Base-by-base conservation (phyloP, 805 yeast genomes). In the Cyberlindnera americana region DNA sequence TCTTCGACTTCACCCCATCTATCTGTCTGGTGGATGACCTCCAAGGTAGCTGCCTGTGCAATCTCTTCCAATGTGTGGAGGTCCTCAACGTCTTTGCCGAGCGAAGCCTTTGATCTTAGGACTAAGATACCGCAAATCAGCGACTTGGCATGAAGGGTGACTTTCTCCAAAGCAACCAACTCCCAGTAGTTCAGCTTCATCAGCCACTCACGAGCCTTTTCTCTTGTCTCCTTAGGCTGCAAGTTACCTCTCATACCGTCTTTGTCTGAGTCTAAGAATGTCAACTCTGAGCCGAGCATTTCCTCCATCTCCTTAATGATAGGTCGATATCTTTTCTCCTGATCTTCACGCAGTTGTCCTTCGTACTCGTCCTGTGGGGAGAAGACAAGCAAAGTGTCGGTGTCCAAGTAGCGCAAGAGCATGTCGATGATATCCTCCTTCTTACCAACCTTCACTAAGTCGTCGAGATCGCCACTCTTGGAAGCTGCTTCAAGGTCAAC, bases 1-100 rank as follows among this genome's bases (percentile, higher is more conserved):
- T 93, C 99, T 65, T 93, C 98, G 18, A 91, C 98, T 62, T 91
- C 97, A 23, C 99, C 99, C 99, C 99, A 93, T 56, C 81, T 75
- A 17, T 78, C 79, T 25, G 95, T 85, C 64, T 93, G 99, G 62
- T 76, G 77, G 24, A 82, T 78, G 12, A 81, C 81, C 57, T 93
- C 99, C 53, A 93, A 68, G 41, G 83, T 81, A 9, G 89, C 89
- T 42, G 83, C 75, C 53, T 77, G 77, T 2, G 90, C 83, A 28
- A 91, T 72, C 46, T 87, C 85, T 38, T 83, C 89, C 14, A 85
- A 64, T 3, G 77, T 48, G 38, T 65, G 61, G 45, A 47, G 75
- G 11, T 27, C 9, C 4, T 30, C 70, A 45, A 36, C 40, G n/a
- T n/a, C n/a, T 11, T 37, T 31, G 9, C 83, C 71, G 36, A 86